These are phyloP conservation scores for Trichophyton verrucosum DNA, from an alignment of 2,329 filamentous ascomycete species.

Conservation along the genomic window DNA sequence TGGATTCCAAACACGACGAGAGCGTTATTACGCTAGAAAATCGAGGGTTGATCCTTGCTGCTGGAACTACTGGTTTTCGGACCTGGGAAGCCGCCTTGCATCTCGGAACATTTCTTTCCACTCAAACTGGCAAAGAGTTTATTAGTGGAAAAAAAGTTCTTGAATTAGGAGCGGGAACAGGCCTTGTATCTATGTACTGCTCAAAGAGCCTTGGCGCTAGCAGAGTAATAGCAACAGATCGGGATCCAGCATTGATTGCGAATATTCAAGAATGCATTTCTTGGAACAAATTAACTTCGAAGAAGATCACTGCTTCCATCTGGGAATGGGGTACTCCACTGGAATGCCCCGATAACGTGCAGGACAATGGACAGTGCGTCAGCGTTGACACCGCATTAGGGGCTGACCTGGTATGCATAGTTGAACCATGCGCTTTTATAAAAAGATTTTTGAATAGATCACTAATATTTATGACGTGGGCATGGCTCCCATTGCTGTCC, in stretches of 20 bases:
- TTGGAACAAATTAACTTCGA: slow-evolving; percentile 21
- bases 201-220: slow-evolving; percentile 44
- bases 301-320: slow-evolving; percentile 21
- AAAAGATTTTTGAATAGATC: neutral
- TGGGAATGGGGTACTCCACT: slow-evolving; percentile 34
- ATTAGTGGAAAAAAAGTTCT: slow-evolving; percentile 45
- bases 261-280: slow-evolving; percentile 28
- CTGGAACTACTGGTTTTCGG: slow-evolving; percentile 52
- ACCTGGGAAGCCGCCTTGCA: slow-evolving; percentile 60
- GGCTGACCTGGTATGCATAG: slow-evolving; percentile 28
- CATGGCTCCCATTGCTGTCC: neutral
- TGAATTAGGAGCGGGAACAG: slow-evolving; percentile 56
- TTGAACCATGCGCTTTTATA: neutral
- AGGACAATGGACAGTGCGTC: neutral
- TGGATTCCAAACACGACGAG: slow-evolving; percentile 5
- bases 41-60: slow-evolving; percentile 44
- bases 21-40: slow-evolving; percentile 38
- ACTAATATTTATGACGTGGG: neutral
- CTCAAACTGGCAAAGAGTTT: slow-evolving; percentile 31
- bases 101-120: slow-evolving; percentile 47
- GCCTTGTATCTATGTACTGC: slow-evolving; percentile 52
- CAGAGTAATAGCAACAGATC: slow-evolving; percentile 50
- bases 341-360: neutral
- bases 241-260: slow-evolving; percentile 37
- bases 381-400: slow-evolving; percentile 31